Base-by-base conservation (phyloP, 2,329 filamentous ascomycete species). In the Neofusicoccum cordaticola region DNA sequence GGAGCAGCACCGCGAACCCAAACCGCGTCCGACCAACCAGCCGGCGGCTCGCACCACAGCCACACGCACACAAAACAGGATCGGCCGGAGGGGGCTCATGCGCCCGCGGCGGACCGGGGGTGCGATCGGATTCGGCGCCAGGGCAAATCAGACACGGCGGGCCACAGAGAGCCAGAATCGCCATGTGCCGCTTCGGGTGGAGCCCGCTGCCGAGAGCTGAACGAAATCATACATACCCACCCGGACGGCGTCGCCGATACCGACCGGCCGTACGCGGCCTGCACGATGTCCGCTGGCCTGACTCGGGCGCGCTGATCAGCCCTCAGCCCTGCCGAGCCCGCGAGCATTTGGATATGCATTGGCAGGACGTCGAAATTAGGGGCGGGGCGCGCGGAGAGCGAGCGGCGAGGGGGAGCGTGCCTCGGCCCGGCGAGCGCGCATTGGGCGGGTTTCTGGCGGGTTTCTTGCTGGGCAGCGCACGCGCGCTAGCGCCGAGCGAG, bases 291-390 rank as follows among this genome's bases (percentile, higher is more conserved):
- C 31, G 50, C 12, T 22, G 9, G 37, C 51, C 35, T 17, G 17
- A 17, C 52, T 57, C 37, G 37, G 39, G 11, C n/a, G n/a, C 45
- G 56, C 42, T 27, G 56, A 60, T 60, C 56, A 17, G 22, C 11
- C 9, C 22, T 37, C 41, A n/a, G 37, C 27, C 27, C 27, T 31
- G 27, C 27, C 6, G 27, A 17, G 52, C 37, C 17, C 22, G 37
- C 39, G 52, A 34, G 27, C 15, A 48, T 60, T 60, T 35, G 4
- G 56, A 60, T 60, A 15, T 60, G 15, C 56, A 48, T 48, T 60
- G 56, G 56, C 56, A 60, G 27, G 56, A 60, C 56, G 56, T 60
- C 42, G 56, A 48, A 27, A 60, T 60, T 60, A 57, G 56, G 42
- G 42, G 56, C 42, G 56, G 31, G 48, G 31, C 41, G 11, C 22